Evolutionary conservation across 2,329 filamentous ascomycete genomes (phyloP), one percentile per base, ranked within the genome.

Genomic region (Aspergillus nomiae): DNA sequence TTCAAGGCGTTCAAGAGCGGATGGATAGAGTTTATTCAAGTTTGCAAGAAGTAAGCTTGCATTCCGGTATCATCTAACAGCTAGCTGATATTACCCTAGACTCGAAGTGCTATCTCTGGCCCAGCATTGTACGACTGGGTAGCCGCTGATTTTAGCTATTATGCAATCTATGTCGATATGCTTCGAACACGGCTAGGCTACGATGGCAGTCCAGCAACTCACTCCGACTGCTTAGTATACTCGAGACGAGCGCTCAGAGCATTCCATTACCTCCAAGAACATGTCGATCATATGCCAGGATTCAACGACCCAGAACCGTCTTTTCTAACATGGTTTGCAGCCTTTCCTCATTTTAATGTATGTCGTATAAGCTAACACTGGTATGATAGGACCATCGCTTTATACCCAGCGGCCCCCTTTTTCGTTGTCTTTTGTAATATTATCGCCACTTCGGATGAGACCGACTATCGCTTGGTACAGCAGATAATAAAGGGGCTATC

Each of bases 341-440:
- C n/a, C 28, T 16, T 53, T 4, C 8, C 7, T 12, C 0, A 1
- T n/a, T 3, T 34, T 36, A 7, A 9, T 6, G 4, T 21, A 32
- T 0, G 10, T 16, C 7, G 4, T 6, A 32, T 14, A 12, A 14
- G 19, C 50, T 53, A 34, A 53, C 1, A 21, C 8, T 0, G 46
- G 0, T 8, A 12, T 10, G 2, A 0, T 10, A 63, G 61, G 61
- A 60, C 58, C 8, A 14, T 63, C 3, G 51, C 56, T 8, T 41
- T 70, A 34, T 71, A 70, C 38, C 69, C 69, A 1, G 51, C 67
- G 2, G 70, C 64, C 50, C 69, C 69, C 4, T 71, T 70, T 43
- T 71, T 70, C 45, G 69, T 71, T 34, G 63, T 71, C 5, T 70
- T 71, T 46, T 71, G 69, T 63, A 70, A 70, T 56, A 65, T 71